These are phyloP conservation scores for Mitragyna speciosa DNA, from an alignment of 257 asterid genomes.

Conservation along the genomic window DNA sequence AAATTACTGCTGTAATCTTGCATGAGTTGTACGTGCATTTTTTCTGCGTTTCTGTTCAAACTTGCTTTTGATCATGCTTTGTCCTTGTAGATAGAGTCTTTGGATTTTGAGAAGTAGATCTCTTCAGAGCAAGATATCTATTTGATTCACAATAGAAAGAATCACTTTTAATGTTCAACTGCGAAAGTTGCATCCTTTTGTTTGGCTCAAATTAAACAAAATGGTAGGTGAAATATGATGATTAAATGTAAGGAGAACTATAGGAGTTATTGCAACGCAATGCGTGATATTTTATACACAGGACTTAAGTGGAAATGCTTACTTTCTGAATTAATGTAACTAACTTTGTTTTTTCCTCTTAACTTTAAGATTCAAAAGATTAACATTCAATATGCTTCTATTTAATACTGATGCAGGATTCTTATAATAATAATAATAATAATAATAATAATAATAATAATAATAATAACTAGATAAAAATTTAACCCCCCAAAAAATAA, in stretches of 20 bases:
- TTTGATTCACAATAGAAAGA: neutral
- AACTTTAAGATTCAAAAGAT: neutral
- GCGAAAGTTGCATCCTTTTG: neutral
- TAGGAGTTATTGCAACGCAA: neutral
- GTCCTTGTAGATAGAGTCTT: neutral
- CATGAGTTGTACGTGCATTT: neutral
- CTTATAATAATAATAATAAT: no score
- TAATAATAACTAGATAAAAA: no score
- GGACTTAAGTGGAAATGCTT: neutral
- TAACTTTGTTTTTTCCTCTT: neutral
- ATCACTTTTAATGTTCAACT: neutral
- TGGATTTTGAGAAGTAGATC: neutral
- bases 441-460: no score
- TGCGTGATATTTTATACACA: neutral
- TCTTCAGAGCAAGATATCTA: neutral
- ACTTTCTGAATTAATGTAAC: neutral
- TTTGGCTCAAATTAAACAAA: neutral
- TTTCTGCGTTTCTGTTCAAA: neutral
- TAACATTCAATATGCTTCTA: neutral
- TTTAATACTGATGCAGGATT: neutral
- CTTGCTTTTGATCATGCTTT: constrained; percentile 2
- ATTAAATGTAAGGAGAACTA: neutral
- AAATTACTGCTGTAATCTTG: neutral
- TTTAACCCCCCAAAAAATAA: no score
- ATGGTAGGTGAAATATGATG: neutral